Conservation (phyloP, 495 filamentous ascomycete genomes). For the Saxophila tyrrhenica region DNA sequence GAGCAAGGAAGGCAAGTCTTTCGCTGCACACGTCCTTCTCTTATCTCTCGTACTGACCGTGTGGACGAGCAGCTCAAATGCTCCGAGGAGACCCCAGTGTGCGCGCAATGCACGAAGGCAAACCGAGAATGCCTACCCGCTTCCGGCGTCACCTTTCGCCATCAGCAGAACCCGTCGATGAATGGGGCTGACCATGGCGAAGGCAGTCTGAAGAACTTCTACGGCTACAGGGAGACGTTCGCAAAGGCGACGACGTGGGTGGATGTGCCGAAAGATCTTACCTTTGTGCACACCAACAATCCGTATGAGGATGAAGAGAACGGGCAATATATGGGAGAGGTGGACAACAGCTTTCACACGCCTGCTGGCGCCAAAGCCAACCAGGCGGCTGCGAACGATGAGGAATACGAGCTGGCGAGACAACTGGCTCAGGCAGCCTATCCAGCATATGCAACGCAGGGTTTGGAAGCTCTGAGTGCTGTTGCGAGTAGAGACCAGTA, state of each 20-base stretch:
- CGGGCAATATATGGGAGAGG: neutral
- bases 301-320: conserved; percentile 41
- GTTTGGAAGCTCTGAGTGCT: conserved; percentile 47
- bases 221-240: conserved; percentile 60
- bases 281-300: conserved; percentile 54
- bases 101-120: conserved; percentile 50
- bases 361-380: neutral
- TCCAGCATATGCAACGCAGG: conserved; percentile 34
- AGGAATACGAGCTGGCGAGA: neutral
- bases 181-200: conserved; percentile 38
- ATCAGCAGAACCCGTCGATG: conserved; percentile 66
- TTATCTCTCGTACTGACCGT: neutral
- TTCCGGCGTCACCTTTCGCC: conserved; percentile 54
- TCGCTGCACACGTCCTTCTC: too few species aligned
- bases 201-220: conserved; percentile 49
- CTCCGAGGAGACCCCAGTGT: conserved; percentile 47
- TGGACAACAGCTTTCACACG: conserved; percentile 1
- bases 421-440: neutral
- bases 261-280: conserved; percentile 49
- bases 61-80: conserved; percentile 40
- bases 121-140: conserved; percentile 50
- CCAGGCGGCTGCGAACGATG: neutral
- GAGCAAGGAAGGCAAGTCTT: neutral
- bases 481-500: conserved; percentile 44
- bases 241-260: conserved; percentile 51